Conservation (phyloP, 139 green algal genomes). For the Pleodorina starrii region DNA sequence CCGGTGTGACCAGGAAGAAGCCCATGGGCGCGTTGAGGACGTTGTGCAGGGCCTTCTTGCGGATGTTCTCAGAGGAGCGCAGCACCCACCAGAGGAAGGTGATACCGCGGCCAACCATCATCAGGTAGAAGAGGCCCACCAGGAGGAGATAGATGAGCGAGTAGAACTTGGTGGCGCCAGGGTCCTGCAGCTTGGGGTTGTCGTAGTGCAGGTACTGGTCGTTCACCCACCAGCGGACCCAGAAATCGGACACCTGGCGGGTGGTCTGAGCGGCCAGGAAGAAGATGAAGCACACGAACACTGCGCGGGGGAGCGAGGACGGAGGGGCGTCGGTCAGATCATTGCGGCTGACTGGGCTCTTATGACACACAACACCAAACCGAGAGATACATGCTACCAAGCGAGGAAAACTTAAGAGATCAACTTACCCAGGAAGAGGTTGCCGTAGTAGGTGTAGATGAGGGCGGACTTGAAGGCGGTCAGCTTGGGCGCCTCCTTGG, state of each 20-base stretch:
- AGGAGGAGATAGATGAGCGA: constrained; percentile 63
- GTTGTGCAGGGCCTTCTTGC: constrained; percentile 26
- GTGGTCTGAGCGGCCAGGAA: constrained; percentile 68
- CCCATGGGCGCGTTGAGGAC: constrained; percentile 70
- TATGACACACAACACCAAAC: too few relatives aligned
- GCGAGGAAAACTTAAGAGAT: not conserved
- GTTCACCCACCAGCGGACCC: constrained; percentile 60
- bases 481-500: not conserved
- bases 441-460: constrained; percentile 59
- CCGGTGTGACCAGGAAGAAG: constrained; percentile 77
- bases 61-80: constrained; percentile 55
- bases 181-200: not conserved
- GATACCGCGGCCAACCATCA: constrained; percentile 70
- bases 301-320: not conserved
- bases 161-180: constrained; percentile 56
- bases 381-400: not conserved
- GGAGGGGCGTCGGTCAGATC: too few relatives aligned
- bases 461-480: constrained; percentile 37
- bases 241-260: constrained; percentile 56
- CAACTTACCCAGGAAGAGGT: constrained; percentile 42
- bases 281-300: constrained; percentile 62
- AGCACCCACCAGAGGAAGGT: constrained; percentile 64
- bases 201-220: constrained; percentile 41
- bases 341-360: too few relatives aligned
- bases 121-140: constrained; percentile 60